Evolutionary conservation across 2,329 filamentous ascomycete genomes (phyloP), one percentile per base, ranked within the genome.

Genomic region (Colletotrichum sp.): DNA sequence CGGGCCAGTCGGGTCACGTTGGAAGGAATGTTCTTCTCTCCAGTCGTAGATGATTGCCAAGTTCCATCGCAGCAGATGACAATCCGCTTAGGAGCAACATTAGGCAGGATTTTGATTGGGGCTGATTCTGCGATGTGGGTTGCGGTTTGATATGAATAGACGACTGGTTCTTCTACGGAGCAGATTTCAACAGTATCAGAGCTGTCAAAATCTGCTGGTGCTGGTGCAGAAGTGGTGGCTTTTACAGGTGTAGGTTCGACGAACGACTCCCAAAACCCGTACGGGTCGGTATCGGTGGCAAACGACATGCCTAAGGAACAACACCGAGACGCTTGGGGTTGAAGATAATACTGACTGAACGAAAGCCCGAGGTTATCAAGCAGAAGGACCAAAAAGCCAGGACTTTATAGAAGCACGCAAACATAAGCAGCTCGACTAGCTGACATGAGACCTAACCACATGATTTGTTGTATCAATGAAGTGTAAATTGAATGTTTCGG

Each of bases 31-130:
- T 59, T 67, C 13, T 63, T 68, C 18, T 39, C 44, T 24, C 71
- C 71, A 3, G 30, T 57, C 15, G 65, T 57, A 6, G 75, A 75
- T 5, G 75, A 70, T 13, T 75, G 75, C 75, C 75, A 77, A 7
- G 75, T 77, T 15, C 75, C 75, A 28, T 77, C 75, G 5, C 55
- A 55, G 49, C 75, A 75, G 28, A 77, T 55, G 32, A 75, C 68
- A 39, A 77, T 77, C 3, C 75, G 28, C 71, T 77, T 77, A 30
- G 66, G 30, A 57, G 60, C 4, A 9, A 32, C 26, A 60, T 32
- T 28, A 5, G 5, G 36, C 4, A 44, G 36, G 5, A 44, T 18
- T 0, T 6, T 10, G 36, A 55, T 3, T 55, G 21, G 24, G 6
- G 0, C 52, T 44, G 16, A 44, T 44, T 44, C 36, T 1, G 36